Percentiles rank a stretch among this genome's conserved stretches.
These are phyloP conservation scores for Hansenula anomala DNA, from an alignment of 1,139 yeast species.

Conservation along the genomic window DNA sequence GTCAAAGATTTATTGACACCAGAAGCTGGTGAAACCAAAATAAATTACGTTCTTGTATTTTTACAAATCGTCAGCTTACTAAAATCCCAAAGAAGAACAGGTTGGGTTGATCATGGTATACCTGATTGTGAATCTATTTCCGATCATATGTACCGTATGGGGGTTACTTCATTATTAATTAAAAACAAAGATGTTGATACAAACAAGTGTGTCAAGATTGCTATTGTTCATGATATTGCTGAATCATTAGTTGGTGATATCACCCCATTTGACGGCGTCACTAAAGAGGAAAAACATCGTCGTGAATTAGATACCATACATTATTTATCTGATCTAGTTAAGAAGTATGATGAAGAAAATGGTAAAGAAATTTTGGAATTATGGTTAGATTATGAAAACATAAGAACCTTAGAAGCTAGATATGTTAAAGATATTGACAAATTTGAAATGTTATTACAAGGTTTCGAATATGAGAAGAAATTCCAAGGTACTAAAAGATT, in stretches of 20 bases:
- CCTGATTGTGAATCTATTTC: slow-evolving; percentile 67
- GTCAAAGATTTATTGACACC: slow-evolving; percentile 36
- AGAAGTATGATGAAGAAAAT: slow-evolving; percentile 58
- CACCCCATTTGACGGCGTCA: slow-evolving; percentile 77
- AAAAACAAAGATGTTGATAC: slow-evolving; percentile 43
- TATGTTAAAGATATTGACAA: slow-evolving; percentile 94
- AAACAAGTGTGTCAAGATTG: slow-evolving; percentile 74
- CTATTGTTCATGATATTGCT: slow-evolving; percentile 91
- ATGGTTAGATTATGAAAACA: slow-evolving; percentile 91
- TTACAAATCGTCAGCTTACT: slow-evolving; percentile 71
- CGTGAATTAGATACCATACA: slow-evolving; percentile 74
- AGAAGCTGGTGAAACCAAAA: slow-evolving; percentile 10
- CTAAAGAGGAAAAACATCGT: slow-evolving; percentile 69
- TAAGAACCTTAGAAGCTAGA: slow-evolving; percentile 75
- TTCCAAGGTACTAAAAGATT: slow-evolving; percentile 53
- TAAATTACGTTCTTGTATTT: slow-evolving; percentile 60
- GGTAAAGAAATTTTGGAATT: slow-evolving; percentile 64
- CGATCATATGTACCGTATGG: slow-evolving; percentile 98
- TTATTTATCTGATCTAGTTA: slow-evolving; percentile 57
- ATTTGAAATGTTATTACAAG: slow-evolving; percentile 86
- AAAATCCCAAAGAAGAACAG: slow-evolving; percentile 83
- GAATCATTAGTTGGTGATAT: slow-evolving; percentile 93
- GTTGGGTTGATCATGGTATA: slow-evolving; percentile 83
- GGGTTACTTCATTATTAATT: slow-evolving; percentile 71
- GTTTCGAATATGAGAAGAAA: slow-evolving; percentile 81